Percentiles rank a stretch among this genome's conserved stretches.
These are phyloP conservation scores for Trichophyton simii DNA, from an alignment of 2,329 filamentous ascomycete genomes.

Conservation along the genomic window DNA sequence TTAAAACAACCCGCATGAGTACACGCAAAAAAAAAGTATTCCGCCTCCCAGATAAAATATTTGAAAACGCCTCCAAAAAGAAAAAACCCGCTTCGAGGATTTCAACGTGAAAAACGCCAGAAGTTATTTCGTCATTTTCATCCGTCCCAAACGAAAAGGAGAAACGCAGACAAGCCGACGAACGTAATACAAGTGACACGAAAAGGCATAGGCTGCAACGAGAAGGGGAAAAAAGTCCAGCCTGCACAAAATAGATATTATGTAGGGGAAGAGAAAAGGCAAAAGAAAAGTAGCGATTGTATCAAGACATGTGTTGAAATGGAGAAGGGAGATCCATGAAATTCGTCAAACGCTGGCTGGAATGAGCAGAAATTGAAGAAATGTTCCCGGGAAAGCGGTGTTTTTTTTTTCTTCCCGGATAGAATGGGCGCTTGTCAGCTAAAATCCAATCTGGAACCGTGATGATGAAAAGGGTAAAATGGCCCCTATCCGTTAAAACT, in stretches of 20 bases:
- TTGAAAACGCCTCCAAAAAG: background rate
- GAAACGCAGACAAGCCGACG: background rate
- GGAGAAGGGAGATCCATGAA: background rate
- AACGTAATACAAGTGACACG: background rate
- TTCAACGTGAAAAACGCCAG: background rate
- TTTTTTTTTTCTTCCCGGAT: background rate
- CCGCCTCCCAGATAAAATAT: background rate
- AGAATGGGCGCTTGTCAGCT: background rate
- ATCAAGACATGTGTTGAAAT: constrained; percentile 3
- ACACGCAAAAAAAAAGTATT: background rate
- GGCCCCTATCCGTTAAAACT: background rate
- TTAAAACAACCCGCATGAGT: background rate
- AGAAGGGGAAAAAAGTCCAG: background rate
- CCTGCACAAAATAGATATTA: background rate
- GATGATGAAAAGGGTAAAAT: background rate
- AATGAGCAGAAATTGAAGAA: background rate
- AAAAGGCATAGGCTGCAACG: background rate
- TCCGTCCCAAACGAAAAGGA: background rate
- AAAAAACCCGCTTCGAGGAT: background rate
- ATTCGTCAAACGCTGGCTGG: constrained; percentile 2
- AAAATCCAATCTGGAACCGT: background rate
- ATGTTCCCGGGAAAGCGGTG: background rate
- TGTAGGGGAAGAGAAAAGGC: background rate
- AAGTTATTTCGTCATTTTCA: constrained; percentile 1
- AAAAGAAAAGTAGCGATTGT: background rate